A percentile compares a stretch with the other conserved stretches of the same genome.
Conservation (phyloP, 2,329 filamentous ascomycete species). For the Neopestalotiopsis sp. region DNA sequence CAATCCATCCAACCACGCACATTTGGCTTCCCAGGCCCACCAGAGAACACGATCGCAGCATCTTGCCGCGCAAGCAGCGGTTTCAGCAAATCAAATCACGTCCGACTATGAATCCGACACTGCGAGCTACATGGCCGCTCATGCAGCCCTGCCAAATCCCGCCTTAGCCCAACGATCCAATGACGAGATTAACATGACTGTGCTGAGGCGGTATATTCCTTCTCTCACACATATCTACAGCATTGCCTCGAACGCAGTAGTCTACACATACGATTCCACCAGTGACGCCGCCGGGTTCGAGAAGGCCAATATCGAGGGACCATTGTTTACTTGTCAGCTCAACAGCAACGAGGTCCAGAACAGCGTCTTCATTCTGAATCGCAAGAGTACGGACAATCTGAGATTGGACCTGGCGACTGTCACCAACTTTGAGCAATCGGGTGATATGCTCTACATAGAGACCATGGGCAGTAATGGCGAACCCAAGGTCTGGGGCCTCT, state of each 20-base stretch:
- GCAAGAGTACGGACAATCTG: slow-evolving; percentile 73
- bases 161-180: slow-evolving; percentile 71
- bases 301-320: slow-evolving; percentile 84
- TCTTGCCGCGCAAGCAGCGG: slow-evolving; percentile 27
- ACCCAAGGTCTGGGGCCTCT: slow-evolving; percentile 55
- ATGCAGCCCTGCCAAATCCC: slow-evolving; percentile 48
- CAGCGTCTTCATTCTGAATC: slow-evolving; percentile 76
- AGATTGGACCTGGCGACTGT: slow-evolving; percentile 67
- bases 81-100: slow-evolving; percentile 18
- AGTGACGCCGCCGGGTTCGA: slow-evolving; percentile 67
- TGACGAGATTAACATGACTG: slow-evolving; percentile 84
- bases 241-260: slow-evolving; percentile 82
- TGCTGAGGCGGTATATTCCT: slow-evolving; percentile 82
- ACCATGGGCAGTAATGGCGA: slow-evolving; percentile 19
- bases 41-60: slow-evolving; percentile 35
- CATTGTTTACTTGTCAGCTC: slow-evolving; percentile 80
- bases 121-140: slow-evolving; percentile 50
- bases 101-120: slow-evolving; percentile 73
- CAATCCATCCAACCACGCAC: slow-evolving; percentile 19
- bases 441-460: slow-evolving; percentile 35
- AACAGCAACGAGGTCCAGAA: slow-evolving; percentile 42
- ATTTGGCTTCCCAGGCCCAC: slow-evolving; percentile 35
- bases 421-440: slow-evolving; percentile 60
- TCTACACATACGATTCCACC: slow-evolving; percentile 77
- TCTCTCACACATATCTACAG: slow-evolving; percentile 75